phyloP scores from a whole-genome alignment of 768 basidiomycete species.

The Termitomyces sp. region DNA sequence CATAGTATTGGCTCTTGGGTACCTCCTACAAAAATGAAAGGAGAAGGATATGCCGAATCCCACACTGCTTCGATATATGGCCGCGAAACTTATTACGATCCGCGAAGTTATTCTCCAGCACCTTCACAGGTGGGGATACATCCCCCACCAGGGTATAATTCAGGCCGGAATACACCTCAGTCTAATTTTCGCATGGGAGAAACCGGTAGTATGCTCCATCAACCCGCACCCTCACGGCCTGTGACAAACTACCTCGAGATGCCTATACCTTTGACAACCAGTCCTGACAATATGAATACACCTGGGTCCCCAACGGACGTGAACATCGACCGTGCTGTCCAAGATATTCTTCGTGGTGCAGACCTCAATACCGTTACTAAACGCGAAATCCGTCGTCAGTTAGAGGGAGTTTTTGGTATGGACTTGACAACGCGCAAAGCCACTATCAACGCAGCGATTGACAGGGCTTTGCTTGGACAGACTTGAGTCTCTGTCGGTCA shows the following conservation, averaged over 20 bases:
- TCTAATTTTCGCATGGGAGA: conserved; percentile 33
- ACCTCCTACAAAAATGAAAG: conserved; percentile 66
- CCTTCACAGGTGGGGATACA: conserved; percentile 61
- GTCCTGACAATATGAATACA: conserved; percentile 48
- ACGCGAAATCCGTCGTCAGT: conserved; percentile 76
- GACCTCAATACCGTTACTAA: conserved; percentile 92
- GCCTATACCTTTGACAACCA: conserved; percentile 48
- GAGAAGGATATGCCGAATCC: conserved; percentile 74
- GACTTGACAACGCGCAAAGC: conserved; percentile 69
- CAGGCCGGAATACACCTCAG: conserved; percentile 70
- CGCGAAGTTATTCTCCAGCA: conserved; percentile 66
- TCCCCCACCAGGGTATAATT: conserved; percentile 69
- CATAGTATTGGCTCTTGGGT: conserved; percentile 94
- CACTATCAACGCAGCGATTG: conserved; percentile 75
- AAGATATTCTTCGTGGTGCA: conserved; percentile 66
- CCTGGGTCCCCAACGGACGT: conserved; percentile 53
- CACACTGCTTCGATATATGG: conserved; percentile 80
- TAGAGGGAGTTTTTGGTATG: conserved; percentile 80
- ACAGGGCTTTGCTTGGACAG: conserved; percentile 59
- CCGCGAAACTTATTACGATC: conserved; percentile 84
- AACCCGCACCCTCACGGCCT: conserved; percentile 65
- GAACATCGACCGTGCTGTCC: conserved; percentile 73
- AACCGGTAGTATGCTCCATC: conserved; percentile 36
- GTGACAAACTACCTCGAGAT: conserved; percentile 76
- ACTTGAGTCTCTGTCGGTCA: conserved; percentile 14